Evolutionary conservation across 805 yeast species (phyloP).

Genomic region (Pichia heedii): DNA sequence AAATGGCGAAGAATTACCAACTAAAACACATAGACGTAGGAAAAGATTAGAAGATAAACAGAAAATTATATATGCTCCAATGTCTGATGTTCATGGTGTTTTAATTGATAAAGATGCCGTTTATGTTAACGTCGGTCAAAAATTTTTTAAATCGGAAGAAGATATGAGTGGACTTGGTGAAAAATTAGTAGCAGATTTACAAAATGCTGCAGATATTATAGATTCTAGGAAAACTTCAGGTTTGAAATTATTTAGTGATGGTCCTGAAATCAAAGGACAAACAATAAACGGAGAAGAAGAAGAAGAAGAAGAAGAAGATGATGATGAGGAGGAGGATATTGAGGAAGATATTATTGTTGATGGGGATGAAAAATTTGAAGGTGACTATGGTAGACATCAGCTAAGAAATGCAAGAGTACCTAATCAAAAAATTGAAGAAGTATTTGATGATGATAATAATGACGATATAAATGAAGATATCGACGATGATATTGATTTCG

Average conservation of each 20-base stretch:
- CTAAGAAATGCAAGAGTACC: constrained; percentile 56
- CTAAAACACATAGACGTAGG: constrained; percentile 51
- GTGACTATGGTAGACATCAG: constrained; percentile 53
- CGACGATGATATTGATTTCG: constrained; percentile 23
- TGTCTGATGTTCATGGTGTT: constrained; percentile 99
- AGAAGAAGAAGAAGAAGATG: constrained; percentile 28
- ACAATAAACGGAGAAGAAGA: constrained; percentile 32
- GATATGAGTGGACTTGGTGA: constrained; percentile 66
- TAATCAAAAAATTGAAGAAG: constrained; percentile 42
- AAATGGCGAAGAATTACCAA: constrained; percentile 41
- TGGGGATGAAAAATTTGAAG: constrained; percentile 19
- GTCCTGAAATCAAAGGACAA: constrained; percentile 26
- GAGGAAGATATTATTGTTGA: constrained; percentile 20
- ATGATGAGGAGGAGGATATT: constrained; percentile 7
- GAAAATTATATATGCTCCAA: constrained; percentile 93
- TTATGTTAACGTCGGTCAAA: constrained; percentile 68
- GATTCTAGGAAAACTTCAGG: constrained; percentile 43
- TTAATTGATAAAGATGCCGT: constrained; percentile 96
- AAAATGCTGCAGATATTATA: constrained; percentile 53
- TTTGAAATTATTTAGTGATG: constrained; percentile 63
- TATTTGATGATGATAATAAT: constrained; percentile 36
- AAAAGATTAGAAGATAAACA: constrained; percentile 90
- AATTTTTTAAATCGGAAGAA: constrained; percentile 22
- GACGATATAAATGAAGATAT: constrained; percentile 35
- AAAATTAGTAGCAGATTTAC: constrained; percentile 72